Evolutionary conservation across 1,139 yeast species (phyloP), one percentile per base, ranked within the genome.

Genomic region (Hansenula sp.): DNA sequence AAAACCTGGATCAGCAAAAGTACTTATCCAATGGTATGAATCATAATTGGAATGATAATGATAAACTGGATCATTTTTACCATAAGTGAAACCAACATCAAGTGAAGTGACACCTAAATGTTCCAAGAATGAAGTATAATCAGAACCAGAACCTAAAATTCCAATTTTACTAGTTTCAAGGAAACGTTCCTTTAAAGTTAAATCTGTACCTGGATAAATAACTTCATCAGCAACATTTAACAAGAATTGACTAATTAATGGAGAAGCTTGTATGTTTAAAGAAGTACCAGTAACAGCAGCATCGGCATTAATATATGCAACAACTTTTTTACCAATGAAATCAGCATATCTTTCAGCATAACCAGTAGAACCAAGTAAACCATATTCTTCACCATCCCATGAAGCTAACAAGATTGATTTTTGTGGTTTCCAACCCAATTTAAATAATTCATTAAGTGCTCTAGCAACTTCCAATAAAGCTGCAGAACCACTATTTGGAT

Each of bases 351-450:
- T 77, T 55, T 81, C 87, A 24, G 82, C 87, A 69, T 71, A 79
- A 44, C 79, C 87, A 5, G 87, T 82, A 3, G 84, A 77, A 1
- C 89, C 88, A 14, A 82, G 52, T 22, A 82, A 60, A 0, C 79
- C 87, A 47, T 77, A 78, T 59, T 82, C 88, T 58, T 82, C 88
- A 42, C 84, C 89, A 55, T 82, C 88, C 87, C 87, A 81, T 18
- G 83, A 76, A 1, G 81, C 85, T 34, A 81, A 66, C 36, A 66
- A 46, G 40, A 82, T 76, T 1, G 83, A 74, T 51, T 83, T 69
- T 39, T 67, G 59, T n/a, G 88, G 88, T 51, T 68, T 69, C 83
- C 83, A 82, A 7, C 85, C 86, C 2, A 54, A 44, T 40, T 62
- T 53, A 32, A 57, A 51, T 35, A 89, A 70, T 39, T 65, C 70